phyloP scores from a whole-genome alignment of 306 rosid genomes.

The Citrullus amarus region DNA sequence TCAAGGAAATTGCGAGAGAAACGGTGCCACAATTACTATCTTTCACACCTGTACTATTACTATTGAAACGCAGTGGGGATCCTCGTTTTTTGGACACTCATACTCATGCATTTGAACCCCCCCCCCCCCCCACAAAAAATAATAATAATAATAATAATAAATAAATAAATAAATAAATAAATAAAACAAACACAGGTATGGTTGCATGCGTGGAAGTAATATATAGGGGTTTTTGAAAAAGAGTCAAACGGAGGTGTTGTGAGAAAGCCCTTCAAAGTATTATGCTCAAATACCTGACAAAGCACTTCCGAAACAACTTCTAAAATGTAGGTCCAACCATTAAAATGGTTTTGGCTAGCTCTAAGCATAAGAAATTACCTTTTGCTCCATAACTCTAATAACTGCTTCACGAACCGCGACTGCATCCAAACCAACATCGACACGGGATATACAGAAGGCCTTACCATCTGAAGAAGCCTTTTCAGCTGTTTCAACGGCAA shows the following conservation, averaged over 20 bases:
- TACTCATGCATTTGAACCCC: no score
- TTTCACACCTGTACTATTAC: neutral
- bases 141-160: no score
- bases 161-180: no score
- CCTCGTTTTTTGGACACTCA: no score
- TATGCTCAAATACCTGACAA: neutral
- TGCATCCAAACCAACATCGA: conserved; percentile 78
- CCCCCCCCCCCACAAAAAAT: no score
- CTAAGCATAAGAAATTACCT: conserved; percentile 34
- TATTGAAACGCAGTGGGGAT: neutral
- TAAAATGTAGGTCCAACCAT: neutral
- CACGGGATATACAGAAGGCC: conserved; percentile 58
- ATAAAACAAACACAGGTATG: no score
- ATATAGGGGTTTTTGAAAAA: neutral
- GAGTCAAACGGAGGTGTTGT: neutral
- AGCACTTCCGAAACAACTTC: neutral
- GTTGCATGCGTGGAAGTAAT: neutral
- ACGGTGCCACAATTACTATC: no score
- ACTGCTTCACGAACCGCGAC: conserved; percentile 99
- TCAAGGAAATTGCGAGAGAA: no score
- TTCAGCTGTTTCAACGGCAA: conserved; percentile 60
- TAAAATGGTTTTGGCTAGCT: neutral
- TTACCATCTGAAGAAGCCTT: conserved; percentile 56
- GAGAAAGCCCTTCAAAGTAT: neutral
- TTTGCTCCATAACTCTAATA: conserved; percentile 51